Percentiles rank a stretch among this genome's conserved stretches.
Conservation (phyloP, 306 rosid species). For the Castanea crenata region DNA sequence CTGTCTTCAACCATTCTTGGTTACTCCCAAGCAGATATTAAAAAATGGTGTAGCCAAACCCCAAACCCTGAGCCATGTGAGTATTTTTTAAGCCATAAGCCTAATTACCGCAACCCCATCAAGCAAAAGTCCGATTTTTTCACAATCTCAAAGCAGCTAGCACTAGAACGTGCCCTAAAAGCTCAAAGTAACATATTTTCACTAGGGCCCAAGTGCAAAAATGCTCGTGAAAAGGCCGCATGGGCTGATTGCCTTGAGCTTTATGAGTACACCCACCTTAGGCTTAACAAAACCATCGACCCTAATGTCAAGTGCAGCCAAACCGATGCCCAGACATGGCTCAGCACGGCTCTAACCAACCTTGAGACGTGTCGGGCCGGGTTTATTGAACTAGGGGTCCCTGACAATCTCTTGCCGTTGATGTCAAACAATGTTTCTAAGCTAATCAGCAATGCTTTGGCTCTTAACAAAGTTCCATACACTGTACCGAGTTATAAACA, state of each 20-base stretch:
- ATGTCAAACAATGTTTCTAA: constrained; percentile 58
- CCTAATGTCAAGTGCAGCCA: constrained; percentile 35
- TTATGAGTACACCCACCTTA: constrained; percentile 40
- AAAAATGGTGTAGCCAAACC: constrained; percentile 77
- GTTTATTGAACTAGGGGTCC: constrained; percentile 53
- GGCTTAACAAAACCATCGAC: constrained; percentile 42
- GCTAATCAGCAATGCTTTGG: constrained; percentile 56
- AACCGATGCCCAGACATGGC: constrained; percentile 57
- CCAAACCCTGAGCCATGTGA: constrained; percentile 77
- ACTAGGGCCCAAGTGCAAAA: constrained; percentile 45
- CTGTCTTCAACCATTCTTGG: constrained; percentile 17
- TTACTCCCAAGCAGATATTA: constrained; percentile 34
- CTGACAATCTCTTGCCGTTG: constrained; percentile 33
- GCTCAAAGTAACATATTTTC: constrained; percentile 35
- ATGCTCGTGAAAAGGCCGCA: constrained; percentile 45
- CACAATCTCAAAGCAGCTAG: constrained; percentile 43
- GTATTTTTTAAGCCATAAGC: constrained; percentile 41
- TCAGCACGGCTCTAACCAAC: constrained; percentile 72
- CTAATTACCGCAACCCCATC: constrained; percentile 27
- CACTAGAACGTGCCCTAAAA: constrained; percentile 44
- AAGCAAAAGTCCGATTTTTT: constrained; percentile 58
- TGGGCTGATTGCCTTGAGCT: constrained; percentile 75
- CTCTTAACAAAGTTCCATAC: constrained; percentile 43
- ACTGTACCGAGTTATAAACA: constrained; percentile 16
- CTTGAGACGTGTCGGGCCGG: constrained; percentile 71